Evolutionary conservation across 768 basidiomycete genomes (phyloP).

Genomic region (Grammothele lineata): DNA sequence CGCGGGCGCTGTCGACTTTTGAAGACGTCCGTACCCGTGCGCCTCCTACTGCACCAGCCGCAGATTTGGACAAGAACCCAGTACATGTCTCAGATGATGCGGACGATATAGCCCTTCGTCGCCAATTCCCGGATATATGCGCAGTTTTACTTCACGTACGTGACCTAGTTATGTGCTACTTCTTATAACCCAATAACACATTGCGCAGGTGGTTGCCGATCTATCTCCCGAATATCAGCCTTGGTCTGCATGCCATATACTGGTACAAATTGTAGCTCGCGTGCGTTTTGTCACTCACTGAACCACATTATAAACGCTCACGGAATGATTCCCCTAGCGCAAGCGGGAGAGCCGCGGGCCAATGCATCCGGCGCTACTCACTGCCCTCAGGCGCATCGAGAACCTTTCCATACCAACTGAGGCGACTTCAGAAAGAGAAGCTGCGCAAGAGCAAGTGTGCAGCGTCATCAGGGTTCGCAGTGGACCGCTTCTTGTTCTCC

Average conservation of each 20-base stretch:
- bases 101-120: constrained; percentile 33
- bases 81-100: constrained; percentile 16
- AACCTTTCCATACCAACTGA: constrained; percentile 7
- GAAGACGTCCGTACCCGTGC: constrained; percentile 17
- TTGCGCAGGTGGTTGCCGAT: constrained; percentile 33
- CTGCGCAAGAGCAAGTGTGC: constrained; percentile 21
- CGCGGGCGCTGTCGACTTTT: constrained; percentile 39
- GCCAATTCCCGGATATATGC: constrained; percentile 48
- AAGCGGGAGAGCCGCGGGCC: constrained; percentile 16
- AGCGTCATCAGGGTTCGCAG: constrained; percentile 31
- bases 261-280: constrained; percentile 42
- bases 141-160: constrained; percentile 46
- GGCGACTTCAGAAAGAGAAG: not conserved
- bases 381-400: constrained; percentile 17
- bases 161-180: not conserved
- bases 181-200: not conserved
- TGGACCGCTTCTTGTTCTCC: constrained; percentile 25
- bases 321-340: not conserved
- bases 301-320: no score
- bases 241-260: constrained; percentile 33
- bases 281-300: constrained; percentile 25
- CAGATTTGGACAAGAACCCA: not conserved
- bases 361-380: constrained; percentile 10
- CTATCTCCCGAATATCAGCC: constrained; percentile 24
- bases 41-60: constrained; percentile 5